phyloP scores from a whole-genome alignment of 768 basidiomycete genomes.

The Crepidotus variabilis region DNA sequence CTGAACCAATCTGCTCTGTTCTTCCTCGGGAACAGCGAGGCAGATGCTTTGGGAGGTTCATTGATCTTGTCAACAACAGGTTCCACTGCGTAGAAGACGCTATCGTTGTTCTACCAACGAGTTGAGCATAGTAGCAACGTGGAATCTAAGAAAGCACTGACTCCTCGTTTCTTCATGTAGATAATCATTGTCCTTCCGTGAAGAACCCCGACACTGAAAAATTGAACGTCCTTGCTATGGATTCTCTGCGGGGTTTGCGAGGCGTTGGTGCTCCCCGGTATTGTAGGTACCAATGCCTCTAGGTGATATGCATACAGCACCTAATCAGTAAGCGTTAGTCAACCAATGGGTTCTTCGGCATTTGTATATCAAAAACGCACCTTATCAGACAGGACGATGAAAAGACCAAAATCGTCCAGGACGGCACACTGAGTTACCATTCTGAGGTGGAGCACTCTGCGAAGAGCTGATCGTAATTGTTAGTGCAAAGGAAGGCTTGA shows the following conservation, averaged over 20 bases:
- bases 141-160: constrained; percentile 18
- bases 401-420: constrained; percentile 94
- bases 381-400: constrained; percentile 93
- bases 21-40: constrained; percentile 59
- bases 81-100: constrained; percentile 90
- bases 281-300: constrained; percentile 91
- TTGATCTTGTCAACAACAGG: constrained; percentile 87
- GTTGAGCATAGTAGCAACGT: background rate
- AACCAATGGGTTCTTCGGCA: background rate
- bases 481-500: constrained; percentile 23
- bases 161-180: constrained; percentile 95
- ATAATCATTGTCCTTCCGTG: constrained; percentile 86
- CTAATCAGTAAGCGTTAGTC: background rate
- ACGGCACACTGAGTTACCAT: constrained; percentile 94
- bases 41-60: constrained; percentile 61
- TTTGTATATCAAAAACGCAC: constrained; percentile 19
- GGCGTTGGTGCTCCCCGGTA: constrained; percentile 60
- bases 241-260: constrained; percentile 86
- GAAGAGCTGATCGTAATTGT: constrained; percentile 56
- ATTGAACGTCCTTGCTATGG: constrained; percentile 88
- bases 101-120: constrained; percentile 45
- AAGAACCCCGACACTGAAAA: constrained; percentile 91
- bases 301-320: constrained; percentile 90
- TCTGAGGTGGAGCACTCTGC: constrained; percentile 88
- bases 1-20: constrained; percentile 91